phyloP scores from a whole-genome alignment of 495 filamentous ascomycete genomes.

The Aspergillus baeticus region DNA sequence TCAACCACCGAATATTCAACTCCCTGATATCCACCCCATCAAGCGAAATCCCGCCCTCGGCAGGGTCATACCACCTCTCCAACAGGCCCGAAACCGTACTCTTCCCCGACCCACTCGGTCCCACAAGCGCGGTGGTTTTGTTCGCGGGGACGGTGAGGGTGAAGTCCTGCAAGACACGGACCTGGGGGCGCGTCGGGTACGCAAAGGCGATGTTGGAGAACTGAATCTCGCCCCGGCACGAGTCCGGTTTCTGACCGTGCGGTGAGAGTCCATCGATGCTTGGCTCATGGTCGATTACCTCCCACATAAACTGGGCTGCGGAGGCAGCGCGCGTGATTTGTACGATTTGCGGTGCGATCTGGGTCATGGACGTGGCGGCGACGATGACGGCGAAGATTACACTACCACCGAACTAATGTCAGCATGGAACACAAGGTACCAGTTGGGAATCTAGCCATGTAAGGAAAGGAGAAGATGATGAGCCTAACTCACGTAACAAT shows the following conservation, averaged over 20 bases:
- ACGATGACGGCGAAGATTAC: conserved; percentile 44
- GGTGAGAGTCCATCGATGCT: conserved; percentile 23
- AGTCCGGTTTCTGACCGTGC: background rate
- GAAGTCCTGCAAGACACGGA: conserved; percentile 20
- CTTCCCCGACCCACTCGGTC: conserved; percentile 87
- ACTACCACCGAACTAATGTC: conserved; percentile 29
- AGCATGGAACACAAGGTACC: conserved; percentile 71
- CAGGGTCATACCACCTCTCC: conserved; percentile 88
- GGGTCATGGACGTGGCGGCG: conserved; percentile 41
- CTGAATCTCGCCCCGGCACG: background rate
- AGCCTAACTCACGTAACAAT: conserved; percentile 51
- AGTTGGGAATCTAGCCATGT: conserved; percentile 77
- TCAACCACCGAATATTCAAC: conserved; percentile 86
- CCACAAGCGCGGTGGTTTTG: conserved; percentile 81
- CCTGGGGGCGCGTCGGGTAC: background rate
- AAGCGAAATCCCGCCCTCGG: conserved; percentile 72
- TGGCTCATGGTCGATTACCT: conserved; percentile 30
- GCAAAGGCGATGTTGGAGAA: background rate
- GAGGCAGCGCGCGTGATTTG: conserved; percentile 32
- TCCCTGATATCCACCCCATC: conserved; percentile 79
- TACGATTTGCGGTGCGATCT: conserved; percentile 21
- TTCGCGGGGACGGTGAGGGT: conserved; percentile 41
- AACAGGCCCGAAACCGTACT: conserved; percentile 88
- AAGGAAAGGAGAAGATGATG: background rate
- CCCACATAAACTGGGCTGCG: conserved; percentile 36